phyloP scores from a whole-genome alignment of 768 basidiomycete species.

The Neoboletus brunneissimus region DNA sequence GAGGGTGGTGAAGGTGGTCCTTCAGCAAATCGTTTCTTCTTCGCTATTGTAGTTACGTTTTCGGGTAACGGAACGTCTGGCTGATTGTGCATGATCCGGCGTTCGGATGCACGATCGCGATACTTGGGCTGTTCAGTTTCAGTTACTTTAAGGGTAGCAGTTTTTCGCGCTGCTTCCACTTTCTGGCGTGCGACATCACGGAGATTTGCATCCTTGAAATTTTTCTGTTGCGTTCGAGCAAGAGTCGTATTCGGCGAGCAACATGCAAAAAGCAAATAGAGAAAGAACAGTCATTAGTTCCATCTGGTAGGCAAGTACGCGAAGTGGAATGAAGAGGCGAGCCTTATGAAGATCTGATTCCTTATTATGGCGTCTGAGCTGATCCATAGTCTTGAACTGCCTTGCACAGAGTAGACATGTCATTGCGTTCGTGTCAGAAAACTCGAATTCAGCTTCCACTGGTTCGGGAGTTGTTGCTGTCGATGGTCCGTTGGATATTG shows the following conservation, averaged over 20 bases:
- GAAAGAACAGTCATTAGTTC: constrained; percentile 33
- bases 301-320: constrained; percentile 19
- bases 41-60: constrained; percentile 35
- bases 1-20: constrained; percentile 60
- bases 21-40: constrained; percentile 47
- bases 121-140: constrained; percentile 72
- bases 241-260: not conserved
- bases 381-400: constrained; percentile 86
- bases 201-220: constrained; percentile 68
- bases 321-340: constrained; percentile 40
- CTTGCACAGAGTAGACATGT: constrained; percentile 90
- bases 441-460: constrained; percentile 71
- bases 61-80: constrained; percentile 75
- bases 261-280: constrained; percentile 6
- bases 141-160: constrained; percentile 22
- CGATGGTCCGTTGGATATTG: constrained; percentile 19
- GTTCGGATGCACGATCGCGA: constrained; percentile 91
- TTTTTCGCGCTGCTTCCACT: constrained; percentile 43
- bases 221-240: constrained; percentile 58
- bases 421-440: constrained; percentile 68
- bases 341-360: constrained; percentile 97
- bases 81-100: constrained; percentile 88
- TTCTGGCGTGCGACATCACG: constrained; percentile 77
- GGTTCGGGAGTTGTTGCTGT: constrained; percentile 39
- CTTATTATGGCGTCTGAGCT: constrained; percentile 85